Conservation (phyloP, 1,284 basidiomycete genomes). For the Porogramme epimiltina region DNA sequence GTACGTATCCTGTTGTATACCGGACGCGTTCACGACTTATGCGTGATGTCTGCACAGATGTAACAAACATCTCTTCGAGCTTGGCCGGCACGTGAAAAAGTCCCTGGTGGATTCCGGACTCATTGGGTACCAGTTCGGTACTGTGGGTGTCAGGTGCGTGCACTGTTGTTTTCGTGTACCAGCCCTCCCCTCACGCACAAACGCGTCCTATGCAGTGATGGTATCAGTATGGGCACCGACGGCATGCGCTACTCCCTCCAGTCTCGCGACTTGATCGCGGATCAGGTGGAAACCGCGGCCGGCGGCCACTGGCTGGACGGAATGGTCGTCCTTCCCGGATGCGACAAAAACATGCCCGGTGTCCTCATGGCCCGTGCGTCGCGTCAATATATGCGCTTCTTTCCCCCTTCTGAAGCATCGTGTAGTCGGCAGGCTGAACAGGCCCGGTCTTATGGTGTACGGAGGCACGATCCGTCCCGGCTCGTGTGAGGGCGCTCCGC, state of each 20-base stretch:
- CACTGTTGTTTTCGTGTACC: neutral
- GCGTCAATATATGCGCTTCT: conserved; percentile 21
- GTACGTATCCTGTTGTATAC: conserved; percentile 32
- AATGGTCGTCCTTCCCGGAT: conserved; percentile 95
- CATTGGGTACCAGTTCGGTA: conserved; percentile 97
- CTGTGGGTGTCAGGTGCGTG: conserved; percentile 78
- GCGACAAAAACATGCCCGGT: conserved; percentile 98
- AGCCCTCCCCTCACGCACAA: neutral
- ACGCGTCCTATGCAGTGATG: conserved; percentile 56
- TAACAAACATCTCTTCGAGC: conserved; percentile 88
- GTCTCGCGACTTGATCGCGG: conserved; percentile 95
- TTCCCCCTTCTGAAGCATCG: neutral
- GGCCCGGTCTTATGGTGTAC: conserved; percentile 96
- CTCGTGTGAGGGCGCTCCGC: conserved; percentile 77
- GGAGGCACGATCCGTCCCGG: conserved; percentile 94
- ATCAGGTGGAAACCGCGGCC: conserved; percentile 95
- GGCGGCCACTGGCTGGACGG: conserved; percentile 98
- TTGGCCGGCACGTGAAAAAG: conserved; percentile 85
- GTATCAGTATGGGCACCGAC: conserved; percentile 94
- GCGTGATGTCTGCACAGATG: conserved; percentile 55
- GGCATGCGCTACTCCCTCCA: conserved; percentile 96
- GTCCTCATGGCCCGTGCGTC: conserved; percentile 89
- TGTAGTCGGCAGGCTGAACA: conserved; percentile 87
- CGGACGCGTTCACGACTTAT: conserved; percentile 12
- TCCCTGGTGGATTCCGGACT: conserved; percentile 76